Evolutionary conservation across 345 rosid genomes (phyloP).

Genomic region (Punica granatum): DNA sequence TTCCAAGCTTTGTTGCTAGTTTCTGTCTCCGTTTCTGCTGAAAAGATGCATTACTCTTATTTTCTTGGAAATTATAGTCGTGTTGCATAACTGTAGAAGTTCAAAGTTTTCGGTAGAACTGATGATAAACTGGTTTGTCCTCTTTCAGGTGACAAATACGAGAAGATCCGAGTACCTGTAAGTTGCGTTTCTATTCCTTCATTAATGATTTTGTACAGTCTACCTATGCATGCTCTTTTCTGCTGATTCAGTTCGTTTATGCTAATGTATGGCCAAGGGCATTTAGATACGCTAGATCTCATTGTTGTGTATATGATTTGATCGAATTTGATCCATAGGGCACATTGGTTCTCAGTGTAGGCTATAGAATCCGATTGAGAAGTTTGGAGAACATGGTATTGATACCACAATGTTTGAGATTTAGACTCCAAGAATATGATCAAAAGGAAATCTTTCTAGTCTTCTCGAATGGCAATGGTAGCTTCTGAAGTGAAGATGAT

Average conservation of each 20-base stretch:
- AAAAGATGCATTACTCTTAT: neutral
- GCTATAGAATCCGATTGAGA: neutral
- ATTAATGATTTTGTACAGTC: neutral
- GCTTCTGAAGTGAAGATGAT: too few species aligned
- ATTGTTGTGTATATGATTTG: neutral
- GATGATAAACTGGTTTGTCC: conserved; percentile 1
- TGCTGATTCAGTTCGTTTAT: neutral
- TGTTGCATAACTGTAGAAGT: neutral
- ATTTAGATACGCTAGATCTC: neutral
- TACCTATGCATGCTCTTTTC: neutral
- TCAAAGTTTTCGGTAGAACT: neutral
- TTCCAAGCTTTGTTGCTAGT: neutral
- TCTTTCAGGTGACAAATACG: conserved; percentile 42
- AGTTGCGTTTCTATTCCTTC: conserved; percentile 12
- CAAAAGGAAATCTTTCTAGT: neutral
- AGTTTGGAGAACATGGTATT: neutral
- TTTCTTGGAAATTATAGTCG: conserved; percentile 5
- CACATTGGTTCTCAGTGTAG: neutral
- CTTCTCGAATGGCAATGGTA: too few species aligned
- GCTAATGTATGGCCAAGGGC: neutral
- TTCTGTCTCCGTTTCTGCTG: too few species aligned
- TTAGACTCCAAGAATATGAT: neutral
- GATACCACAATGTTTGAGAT: neutral
- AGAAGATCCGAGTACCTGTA: conserved; percentile 43
- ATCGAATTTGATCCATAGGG: neutral